Percentiles rank a stretch among this genome's conserved stretches.
Evolutionary conservation across 208 protist species (phyloP).

Genomic region (Leishmania turanica): DNA sequence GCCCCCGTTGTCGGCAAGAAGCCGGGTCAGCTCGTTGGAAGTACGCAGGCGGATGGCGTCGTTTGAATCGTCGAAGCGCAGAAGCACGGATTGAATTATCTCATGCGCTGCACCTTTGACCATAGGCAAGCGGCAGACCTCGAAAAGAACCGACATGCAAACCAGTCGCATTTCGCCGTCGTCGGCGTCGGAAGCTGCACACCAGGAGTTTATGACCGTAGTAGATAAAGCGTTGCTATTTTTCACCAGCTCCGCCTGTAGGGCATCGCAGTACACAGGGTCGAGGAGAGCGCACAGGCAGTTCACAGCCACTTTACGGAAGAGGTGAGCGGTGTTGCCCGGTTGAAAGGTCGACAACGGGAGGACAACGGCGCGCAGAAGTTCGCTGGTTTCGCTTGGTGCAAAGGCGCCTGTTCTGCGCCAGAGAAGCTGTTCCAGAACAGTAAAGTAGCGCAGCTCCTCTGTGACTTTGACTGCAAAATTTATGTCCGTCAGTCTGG

Average conservation of each 20-base stretch:
- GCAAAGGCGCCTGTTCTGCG: conserved; percentile 36
- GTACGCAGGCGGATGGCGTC: conserved; percentile 63
- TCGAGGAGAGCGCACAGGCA: conserved; percentile 70
- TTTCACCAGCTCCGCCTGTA: conserved; percentile 32
- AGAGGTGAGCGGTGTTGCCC: conserved; percentile 70
- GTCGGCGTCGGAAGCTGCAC: conserved; percentile 79
- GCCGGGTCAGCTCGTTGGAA: conserved; percentile 35
- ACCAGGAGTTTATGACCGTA: conserved; percentile 64
- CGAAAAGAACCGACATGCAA: conserved; percentile 61
- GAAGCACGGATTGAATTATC: conserved; percentile 67
- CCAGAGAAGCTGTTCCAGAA: conserved; percentile 80
- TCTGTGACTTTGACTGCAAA: conserved; percentile 73
- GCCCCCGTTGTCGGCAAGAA: conserved; percentile 24
- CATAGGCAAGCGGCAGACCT: conserved; percentile 60
- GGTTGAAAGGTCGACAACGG: conserved; percentile 67
- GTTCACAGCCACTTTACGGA: conserved; percentile 86
- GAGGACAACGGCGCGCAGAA: conserved; percentile 72
- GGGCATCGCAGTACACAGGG: conserved; percentile 24
- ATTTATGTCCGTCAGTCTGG: conserved; percentile 69
- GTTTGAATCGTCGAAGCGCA: conserved; percentile 86
- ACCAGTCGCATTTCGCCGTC: conserved; percentile 86
- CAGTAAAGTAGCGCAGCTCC: conserved; percentile 74
- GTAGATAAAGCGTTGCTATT: conserved; percentile 45
- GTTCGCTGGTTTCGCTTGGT: conserved; percentile 43
- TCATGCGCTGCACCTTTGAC: conserved; percentile 63